Conservation (phyloP, 2,329 filamentous ascomycete species). For the Ophiostoma tasmaniense region DNA sequence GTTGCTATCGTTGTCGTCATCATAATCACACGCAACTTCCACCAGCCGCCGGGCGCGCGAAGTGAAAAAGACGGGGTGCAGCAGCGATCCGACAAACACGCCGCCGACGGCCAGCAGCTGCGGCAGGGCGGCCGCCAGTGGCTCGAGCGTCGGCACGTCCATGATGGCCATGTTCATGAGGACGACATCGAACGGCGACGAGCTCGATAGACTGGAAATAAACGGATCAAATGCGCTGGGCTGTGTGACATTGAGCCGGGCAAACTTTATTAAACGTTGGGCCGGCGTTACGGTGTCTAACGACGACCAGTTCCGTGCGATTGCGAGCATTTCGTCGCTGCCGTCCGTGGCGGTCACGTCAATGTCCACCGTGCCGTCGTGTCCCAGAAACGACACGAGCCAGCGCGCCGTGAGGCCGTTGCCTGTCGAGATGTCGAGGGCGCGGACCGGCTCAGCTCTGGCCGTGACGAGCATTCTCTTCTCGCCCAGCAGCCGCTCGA, state of each 20-base stretch:
- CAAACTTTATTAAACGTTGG: not conserved
- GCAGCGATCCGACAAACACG: conserved; percentile 39
- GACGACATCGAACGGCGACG: conserved; percentile 33
- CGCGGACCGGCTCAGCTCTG: not conserved
- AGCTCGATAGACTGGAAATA: no score
- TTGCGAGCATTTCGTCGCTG: not conserved
- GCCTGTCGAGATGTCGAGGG: not conserved
- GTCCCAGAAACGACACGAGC: not conserved
- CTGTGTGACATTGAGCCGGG: not conserved
- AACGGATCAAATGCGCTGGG: not conserved
- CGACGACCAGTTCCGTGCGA: not conserved
- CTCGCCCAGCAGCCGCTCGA: conserved; percentile 29
- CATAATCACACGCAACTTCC: not conserved
- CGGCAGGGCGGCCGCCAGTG: conserved; percentile 34
- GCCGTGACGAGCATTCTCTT: not conserved
- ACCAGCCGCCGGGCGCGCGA: conserved; percentile 27
- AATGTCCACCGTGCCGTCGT: not conserved
- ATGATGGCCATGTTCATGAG: conserved; percentile 43
- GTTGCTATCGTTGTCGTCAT: not conserved
- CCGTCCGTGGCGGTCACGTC: not conserved
- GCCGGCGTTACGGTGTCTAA: not conserved
- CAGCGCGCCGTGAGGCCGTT: not conserved
- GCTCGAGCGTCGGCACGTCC: conserved; percentile 37
- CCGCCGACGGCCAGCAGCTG: conserved; percentile 33
- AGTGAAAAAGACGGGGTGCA: conserved; percentile 44